phyloP scores from a whole-genome alignment of 768 basidiomycete species.

The Filobasidium floriforme region DNA sequence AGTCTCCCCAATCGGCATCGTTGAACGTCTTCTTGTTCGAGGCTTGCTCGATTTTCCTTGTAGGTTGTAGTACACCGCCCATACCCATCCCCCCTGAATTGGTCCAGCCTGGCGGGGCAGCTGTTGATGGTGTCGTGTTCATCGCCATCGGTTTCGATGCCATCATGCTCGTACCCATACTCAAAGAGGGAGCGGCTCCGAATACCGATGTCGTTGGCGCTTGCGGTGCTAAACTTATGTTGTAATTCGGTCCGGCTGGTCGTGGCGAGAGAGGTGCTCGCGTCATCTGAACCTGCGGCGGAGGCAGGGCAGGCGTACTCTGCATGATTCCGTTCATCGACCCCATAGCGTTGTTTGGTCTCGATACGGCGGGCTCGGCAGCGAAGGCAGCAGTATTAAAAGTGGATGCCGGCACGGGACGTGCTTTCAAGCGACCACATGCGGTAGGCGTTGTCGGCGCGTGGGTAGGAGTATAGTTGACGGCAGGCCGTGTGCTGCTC shows the following conservation, averaged over 20 bases:
- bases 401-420: conserved; percentile 34
- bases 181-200: not conserved
- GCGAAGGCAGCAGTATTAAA: conserved; percentile 39
- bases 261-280: not conserved
- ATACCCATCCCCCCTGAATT: conserved; percentile 35
- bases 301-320: conserved; percentile 1
- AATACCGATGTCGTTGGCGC: conserved; percentile 6
- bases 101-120: conserved; percentile 24
- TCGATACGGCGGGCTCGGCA: conserved; percentile 9
- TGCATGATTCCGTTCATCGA: not conserved
- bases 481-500: not conserved
- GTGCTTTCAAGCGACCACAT: conserved; percentile 29
- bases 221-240: conserved; percentile 36
- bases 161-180: not conserved
- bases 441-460: conserved; percentile 10
- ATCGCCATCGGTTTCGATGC: conserved; percentile 1
- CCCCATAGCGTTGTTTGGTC: conserved; percentile 8
- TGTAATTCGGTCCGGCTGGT: conserved; percentile 35
- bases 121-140: not conserved
- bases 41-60: conserved; percentile 27
- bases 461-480: conserved; percentile 6
- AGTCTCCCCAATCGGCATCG: conserved; percentile 39
- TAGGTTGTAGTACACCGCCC: conserved; percentile 34
- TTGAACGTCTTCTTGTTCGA: conserved; percentile 9
- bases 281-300: conserved; percentile 24